phyloP scores from a whole-genome alignment of 441 rosid genomes.

The Corymbia calophylla region DNA sequence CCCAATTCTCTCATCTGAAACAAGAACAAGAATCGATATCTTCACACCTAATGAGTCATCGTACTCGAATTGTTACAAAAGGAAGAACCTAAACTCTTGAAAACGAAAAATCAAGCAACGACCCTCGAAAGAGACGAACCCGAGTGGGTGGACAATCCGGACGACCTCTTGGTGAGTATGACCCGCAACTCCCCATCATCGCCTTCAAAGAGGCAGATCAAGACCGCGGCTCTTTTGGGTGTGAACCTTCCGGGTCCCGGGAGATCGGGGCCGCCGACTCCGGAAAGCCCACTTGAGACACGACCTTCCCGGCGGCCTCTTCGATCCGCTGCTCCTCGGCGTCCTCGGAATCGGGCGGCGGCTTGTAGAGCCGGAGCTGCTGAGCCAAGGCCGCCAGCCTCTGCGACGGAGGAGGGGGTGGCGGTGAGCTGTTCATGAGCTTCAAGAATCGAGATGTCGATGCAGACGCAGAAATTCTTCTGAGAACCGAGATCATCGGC shows the following conservation, averaged over 20 bases:
- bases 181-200: conserved; percentile 73
- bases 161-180: conserved; percentile 77
- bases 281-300: conserved; percentile 55
- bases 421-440: conserved; percentile 32
- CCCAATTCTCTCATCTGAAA: neutral
- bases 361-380: conserved; percentile 73
- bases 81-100: neutral
- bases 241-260: conserved; percentile 40
- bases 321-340: conserved; percentile 43
- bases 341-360: conserved; percentile 49
- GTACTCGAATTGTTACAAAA: neutral
- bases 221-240: conserved; percentile 80
- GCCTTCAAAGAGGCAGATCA: conserved; percentile 82
- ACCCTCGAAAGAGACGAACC: conserved; percentile 27
- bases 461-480: conserved; percentile 13
- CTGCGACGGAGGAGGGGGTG: conserved; percentile 16
- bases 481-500: conserved; percentile 32
- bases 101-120: neutral
- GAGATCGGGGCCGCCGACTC: conserved; percentile 39
- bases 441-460: conserved; percentile 7
- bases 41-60: neutral
- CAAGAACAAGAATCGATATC: neutral
- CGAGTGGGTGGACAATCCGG: conserved; percentile 61
- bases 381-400: conserved; percentile 50
- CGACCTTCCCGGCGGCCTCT: conserved; percentile 62